Conservation (phyloP, 2,329 filamentous ascomycete species). For the Xylariaceae sp. region DNA sequence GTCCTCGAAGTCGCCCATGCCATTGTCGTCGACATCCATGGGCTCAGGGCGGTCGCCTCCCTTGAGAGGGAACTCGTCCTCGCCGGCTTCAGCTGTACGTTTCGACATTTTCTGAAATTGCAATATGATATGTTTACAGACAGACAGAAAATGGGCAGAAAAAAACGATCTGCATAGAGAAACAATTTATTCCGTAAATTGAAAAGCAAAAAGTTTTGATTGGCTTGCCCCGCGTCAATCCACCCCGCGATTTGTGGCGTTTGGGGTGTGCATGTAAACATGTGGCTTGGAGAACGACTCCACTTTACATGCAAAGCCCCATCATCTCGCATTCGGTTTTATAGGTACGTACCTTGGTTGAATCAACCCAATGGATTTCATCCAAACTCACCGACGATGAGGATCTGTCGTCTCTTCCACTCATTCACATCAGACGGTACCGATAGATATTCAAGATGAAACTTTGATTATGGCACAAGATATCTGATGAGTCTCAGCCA, state of each 20-base stretch:
- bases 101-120: slow-evolving; percentile 50
- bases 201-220: slow-evolving; percentile 20
- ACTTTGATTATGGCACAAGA: background rate
- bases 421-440: background rate
- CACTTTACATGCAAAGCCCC: background rate
- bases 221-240: slow-evolving; percentile 24
- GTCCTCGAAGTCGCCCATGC: slow-evolving; percentile 84
- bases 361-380: background rate
- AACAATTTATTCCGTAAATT: background rate
- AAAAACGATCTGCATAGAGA: background rate
- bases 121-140: background rate
- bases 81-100: slow-evolving; percentile 48
- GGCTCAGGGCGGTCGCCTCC: slow-evolving; percentile 56
- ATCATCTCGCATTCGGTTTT: background rate
- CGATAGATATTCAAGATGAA: background rate
- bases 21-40: slow-evolving; percentile 59
- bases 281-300: slow-evolving; percentile 6
- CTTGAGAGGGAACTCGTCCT: slow-evolving; percentile 50
- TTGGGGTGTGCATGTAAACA: background rate
- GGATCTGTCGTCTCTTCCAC: background rate
- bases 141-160: background rate
- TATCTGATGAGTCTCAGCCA: background rate
- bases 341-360: background rate
- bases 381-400: background rate
- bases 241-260: slow-evolving; percentile 26